Evolutionary conservation across 192 early-diverging fungal species (phyloP).

Genomic region (Chytriomyces sp.): DNA sequence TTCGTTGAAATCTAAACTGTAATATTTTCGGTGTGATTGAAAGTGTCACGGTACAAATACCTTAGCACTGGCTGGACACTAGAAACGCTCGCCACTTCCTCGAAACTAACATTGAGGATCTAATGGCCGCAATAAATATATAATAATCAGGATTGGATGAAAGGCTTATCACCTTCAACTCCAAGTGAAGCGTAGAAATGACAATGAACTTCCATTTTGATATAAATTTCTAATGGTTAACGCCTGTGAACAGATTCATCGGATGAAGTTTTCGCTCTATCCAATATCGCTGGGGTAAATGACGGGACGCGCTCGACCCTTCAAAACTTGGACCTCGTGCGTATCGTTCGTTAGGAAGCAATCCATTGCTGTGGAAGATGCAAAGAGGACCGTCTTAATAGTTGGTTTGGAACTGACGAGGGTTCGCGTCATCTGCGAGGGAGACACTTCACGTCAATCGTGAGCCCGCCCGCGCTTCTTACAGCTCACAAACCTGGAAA

Average conservation of each 20-base stretch:
- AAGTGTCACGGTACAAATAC: conserved; percentile 20
- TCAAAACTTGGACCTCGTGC: conserved; percentile 37
- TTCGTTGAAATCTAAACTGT: conserved; percentile 52
- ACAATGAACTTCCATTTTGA: conserved; percentile 47
- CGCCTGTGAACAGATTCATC: conserved; percentile 39
- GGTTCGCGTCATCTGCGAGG: not conserved
- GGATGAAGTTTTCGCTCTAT: conserved; percentile 12
- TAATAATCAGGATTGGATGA: not conserved
- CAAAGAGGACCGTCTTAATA: conserved; percentile 44
- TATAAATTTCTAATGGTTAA: conserved; percentile 48
- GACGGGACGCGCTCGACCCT: conserved; percentile 19
- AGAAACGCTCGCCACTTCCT: conserved; percentile 38
- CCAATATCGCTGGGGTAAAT: not conserved
- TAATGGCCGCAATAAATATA: not conserved
- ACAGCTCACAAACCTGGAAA: too few species aligned
- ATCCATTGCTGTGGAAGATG: conserved; percentile 32
- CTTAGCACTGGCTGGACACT: conserved; percentile 53
- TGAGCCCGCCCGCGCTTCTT: too few species aligned
- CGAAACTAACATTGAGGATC: conserved; percentile 44
- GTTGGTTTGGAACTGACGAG: conserved; percentile 33
- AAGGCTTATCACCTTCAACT: conserved; percentile 35
- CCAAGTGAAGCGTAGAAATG: conserved; percentile 45
- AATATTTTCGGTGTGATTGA: not conserved
- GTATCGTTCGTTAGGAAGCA: conserved; percentile 40
- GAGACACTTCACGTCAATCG: not conserved